Conservation (phyloP, 23 red algal species). For the Cyanidium caldarium region DNA sequence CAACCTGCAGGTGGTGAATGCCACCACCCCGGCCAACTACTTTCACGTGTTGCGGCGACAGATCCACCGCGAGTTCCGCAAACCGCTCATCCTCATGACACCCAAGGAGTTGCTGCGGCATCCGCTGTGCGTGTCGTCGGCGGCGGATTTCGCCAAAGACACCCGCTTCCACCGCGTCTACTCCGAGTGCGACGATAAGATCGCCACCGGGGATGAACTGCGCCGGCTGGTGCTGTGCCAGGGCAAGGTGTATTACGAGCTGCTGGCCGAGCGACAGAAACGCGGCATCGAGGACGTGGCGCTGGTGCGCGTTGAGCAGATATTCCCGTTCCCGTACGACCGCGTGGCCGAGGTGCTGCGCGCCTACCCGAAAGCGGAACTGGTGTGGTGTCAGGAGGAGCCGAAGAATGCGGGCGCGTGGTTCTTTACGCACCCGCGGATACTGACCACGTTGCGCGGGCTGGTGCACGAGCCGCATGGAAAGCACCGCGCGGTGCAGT, state of each 20-base stretch:
- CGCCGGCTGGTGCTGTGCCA: constrained; percentile 63
- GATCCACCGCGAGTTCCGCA: constrained; percentile 88
- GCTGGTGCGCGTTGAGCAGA: constrained; percentile 81
- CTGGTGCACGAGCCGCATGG: constrained; percentile 19
- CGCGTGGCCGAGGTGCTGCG: constrained; percentile 40
- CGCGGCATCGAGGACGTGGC: constrained; percentile 60
- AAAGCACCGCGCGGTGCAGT: constrained; percentile 27
- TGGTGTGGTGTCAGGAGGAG: constrained; percentile 95
- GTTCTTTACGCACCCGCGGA: constrained; percentile 81
- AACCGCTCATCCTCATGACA: constrained; percentile 85
- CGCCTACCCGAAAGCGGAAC: constrained; percentile 74
- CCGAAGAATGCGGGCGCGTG: constrained; percentile 97
- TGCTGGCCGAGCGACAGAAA: constrained; percentile 48
- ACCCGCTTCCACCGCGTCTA: constrained; percentile 46
- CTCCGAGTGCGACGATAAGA: constrained; percentile 1
- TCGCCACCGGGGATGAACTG: constrained; percentile 53
- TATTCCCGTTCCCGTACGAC: constrained; percentile 89
- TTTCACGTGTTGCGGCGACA: constrained; percentile 93
- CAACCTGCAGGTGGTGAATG: constrained; percentile 88
- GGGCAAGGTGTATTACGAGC: constrained; percentile 94
- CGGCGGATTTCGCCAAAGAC: constrained; percentile 49
- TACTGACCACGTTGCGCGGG: constrained; percentile 56
- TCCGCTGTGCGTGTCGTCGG: constrained; percentile 32
- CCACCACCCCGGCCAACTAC: constrained; percentile 91
- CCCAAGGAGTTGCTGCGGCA: constrained; percentile 85